These are phyloP conservation scores for Exophiala dermatitidis DNA, from an alignment of 2,329 filamentous ascomycete species.

Conservation along the genomic window DNA sequence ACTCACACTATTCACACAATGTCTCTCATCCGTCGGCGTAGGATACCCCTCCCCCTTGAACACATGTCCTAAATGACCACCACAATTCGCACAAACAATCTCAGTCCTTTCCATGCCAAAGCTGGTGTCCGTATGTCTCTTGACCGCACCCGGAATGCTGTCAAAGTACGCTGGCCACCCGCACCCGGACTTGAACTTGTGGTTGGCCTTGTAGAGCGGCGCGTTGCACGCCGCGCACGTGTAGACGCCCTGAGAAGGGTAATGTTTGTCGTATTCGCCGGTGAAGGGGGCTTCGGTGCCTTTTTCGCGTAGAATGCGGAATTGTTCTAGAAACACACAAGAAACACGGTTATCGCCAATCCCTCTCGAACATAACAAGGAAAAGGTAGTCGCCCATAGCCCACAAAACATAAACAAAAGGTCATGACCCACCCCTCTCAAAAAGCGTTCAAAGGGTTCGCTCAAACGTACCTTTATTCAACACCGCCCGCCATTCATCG, in stretches of 20 bases:
- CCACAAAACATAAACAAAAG: too few relatives aligned
- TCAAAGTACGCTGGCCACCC: slow-evolving; percentile 99
- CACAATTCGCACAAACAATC: slow-evolving; percentile 91
- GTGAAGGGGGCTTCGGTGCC: slow-evolving; percentile 77
- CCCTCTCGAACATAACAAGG: too few relatives aligned
- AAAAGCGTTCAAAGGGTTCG: too few relatives aligned
- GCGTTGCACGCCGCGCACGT: slow-evolving; percentile 77
- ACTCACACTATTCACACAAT: slow-evolving; percentile 93
- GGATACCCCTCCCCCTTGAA: slow-evolving; percentile 81
- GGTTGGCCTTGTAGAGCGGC: slow-evolving; percentile 83
- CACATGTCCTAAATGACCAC: slow-evolving; percentile 83
- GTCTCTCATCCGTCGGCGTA: slow-evolving; percentile 88
- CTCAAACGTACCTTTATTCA: slow-evolving; percentile 58
- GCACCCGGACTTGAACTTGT: slow-evolving; percentile 95
- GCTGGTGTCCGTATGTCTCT: slow-evolving; percentile 65
- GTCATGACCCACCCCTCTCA: too few relatives aligned
- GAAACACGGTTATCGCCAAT: too few relatives aligned
- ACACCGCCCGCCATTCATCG: slow-evolving; percentile 81
- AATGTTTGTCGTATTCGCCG: slow-evolving; percentile 83
- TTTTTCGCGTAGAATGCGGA: slow-evolving; percentile 83
- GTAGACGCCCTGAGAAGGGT: slow-evolving; percentile 69
- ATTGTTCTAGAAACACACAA: too few relatives aligned
- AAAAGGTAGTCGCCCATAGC: too few relatives aligned
- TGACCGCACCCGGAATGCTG: slow-evolving; percentile 83
- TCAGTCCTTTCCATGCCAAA: slow-evolving; percentile 83